Conservation (phyloP, 139 green algal species). For the Chlorella ohadii region DNA sequence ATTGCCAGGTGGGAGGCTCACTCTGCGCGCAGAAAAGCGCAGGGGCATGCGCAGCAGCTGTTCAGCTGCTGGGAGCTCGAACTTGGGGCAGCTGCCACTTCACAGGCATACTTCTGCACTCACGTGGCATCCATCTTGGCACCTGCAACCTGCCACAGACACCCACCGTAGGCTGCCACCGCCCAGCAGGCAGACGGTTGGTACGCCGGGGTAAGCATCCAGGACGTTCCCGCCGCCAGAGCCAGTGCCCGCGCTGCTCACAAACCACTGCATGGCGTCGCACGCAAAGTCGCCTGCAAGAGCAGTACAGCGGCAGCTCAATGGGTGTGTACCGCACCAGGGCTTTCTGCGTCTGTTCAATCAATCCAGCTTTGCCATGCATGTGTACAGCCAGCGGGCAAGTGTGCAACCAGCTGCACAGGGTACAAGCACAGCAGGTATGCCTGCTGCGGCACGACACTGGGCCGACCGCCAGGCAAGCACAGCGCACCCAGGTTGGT, state of each 20-base stretch:
- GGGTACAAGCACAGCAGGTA: too few relatives aligned
- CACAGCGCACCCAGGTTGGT: constrained; percentile 2
- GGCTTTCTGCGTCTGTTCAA: too few relatives aligned
- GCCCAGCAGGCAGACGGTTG: constrained; percentile 23
- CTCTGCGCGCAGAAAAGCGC: not conserved
- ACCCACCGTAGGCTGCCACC: constrained; percentile 24
- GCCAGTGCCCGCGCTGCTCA: not conserved
- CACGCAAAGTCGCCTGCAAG: not conserved
- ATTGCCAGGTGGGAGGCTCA: not conserved
- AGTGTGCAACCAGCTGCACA: too few relatives aligned
- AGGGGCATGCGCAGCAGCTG: not conserved
- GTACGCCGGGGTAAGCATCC: not conserved
- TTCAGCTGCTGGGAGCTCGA: too few relatives aligned
- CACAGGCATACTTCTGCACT: too few relatives aligned
- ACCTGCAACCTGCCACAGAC: not conserved
- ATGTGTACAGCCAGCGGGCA: too few relatives aligned
- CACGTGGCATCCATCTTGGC: not conserved
- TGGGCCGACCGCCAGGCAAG: too few relatives aligned
- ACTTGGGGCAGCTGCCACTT: too few relatives aligned
- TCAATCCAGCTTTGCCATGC: too few relatives aligned
- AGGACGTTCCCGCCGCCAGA: not conserved
- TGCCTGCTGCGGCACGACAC: too few relatives aligned
- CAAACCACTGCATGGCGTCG: not conserved
- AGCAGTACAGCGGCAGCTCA: too few relatives aligned
- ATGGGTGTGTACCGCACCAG: too few relatives aligned